Evolutionary conservation across 345 rosid species (phyloP).

Genomic region (Mangifera indica): DNA sequence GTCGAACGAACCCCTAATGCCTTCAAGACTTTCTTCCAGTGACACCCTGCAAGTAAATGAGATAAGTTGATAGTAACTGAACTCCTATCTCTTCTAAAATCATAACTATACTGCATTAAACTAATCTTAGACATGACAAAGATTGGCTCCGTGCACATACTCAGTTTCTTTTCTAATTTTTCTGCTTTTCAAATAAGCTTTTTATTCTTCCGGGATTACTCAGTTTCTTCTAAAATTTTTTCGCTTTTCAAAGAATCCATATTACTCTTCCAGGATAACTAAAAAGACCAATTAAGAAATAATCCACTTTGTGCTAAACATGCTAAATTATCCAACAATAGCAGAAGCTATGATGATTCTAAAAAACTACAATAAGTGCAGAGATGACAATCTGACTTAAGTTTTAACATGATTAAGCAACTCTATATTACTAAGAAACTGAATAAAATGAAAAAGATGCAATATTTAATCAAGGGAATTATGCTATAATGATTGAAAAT

Average conservation of each 20-base stretch:
- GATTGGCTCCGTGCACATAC: not conserved
- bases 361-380: not conserved
- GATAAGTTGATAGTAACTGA: not conserved
- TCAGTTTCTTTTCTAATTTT: not conserved
- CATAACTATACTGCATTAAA: not conserved
- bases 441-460: not conserved
- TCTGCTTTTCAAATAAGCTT: too few species aligned
- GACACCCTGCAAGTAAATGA: constrained; percentile 39
- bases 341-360: not conserved
- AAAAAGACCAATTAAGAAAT: not conserved
- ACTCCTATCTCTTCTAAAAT: not conserved
- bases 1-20: constrained; percentile 51
- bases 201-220: too few species aligned
- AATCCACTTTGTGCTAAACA: not conserved
- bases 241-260: not conserved
- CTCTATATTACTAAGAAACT: not conserved
- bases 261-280: not conserved
- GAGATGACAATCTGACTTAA: not conserved
- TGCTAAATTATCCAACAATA: not conserved
- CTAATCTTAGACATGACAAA: not conserved
- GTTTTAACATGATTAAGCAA: not conserved
- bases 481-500: not conserved
- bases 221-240: too few species aligned
- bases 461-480: not conserved
- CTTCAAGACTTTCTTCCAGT: constrained; percentile 54